Base-by-base conservation (phyloP, 1,284 basidiomycete species). In the Rugosomyces carneus region DNA sequence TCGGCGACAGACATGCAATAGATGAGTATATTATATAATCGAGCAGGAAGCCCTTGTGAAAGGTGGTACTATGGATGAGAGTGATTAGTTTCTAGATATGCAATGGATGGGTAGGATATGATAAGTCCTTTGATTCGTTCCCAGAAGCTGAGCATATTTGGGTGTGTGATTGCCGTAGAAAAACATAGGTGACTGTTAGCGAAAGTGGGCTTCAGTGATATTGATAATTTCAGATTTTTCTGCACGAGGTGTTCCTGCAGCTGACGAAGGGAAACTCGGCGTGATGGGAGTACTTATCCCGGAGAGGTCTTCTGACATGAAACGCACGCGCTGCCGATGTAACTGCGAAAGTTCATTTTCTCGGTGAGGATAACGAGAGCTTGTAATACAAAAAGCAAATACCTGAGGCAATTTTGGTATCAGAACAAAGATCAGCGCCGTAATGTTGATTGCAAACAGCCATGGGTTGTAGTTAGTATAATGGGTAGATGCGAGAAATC, bases 341-440 rank as follows among this genome's bases (percentile, higher is more conserved):
- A 89, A 73, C 87, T 90, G 58, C 29, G 9, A 42, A 18, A 49
- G 32, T 20, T 37, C 23, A 31, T 20, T 19, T 15, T 26, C 15
- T 52, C 26, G 51, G 24, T 16, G 26, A 13, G 16, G 21, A 13
- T n/a, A n/a, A 42, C 15, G 34, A 19, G 42, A 40, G 43, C 35
- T 24, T 37, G 29, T 45, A 18, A 36, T 21, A 35, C 19, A 37
- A 18, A 32, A 10, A 39, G 16, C 21, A 37, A 27, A 21, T 32
- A 91, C 88, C 70, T 89, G 81, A 37, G 95, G 95, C n/a, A 99
- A 76, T 69, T 99, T 99, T 37, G 96, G 94, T 58, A 98, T 85
- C 40, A 99, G 79, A 44, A 92, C 84, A 43, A 92, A 70, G 27
- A 95, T 70, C 23, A 96, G 78, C 1, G 91, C 89, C 2, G 82